Conservation (phyloP, 2,329 filamentous ascomycete genomes). For the Nigrograna mackinnonii region DNA sequence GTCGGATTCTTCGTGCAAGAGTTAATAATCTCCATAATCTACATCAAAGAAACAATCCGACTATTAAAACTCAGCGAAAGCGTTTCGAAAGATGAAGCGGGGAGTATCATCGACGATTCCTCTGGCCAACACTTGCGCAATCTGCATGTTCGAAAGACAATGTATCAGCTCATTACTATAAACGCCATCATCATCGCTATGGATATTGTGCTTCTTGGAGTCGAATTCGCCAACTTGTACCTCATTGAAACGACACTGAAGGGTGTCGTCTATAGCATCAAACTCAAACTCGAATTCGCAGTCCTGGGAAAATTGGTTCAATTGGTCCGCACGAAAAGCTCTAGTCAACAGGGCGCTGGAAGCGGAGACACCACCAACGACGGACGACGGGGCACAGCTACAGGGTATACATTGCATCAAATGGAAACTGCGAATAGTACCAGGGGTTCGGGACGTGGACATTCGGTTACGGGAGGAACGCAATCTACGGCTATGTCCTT, state of each 20-base stretch:
- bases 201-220: constrained; percentile 29
- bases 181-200: constrained; percentile 38
- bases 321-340: constrained; percentile 27
- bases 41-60: constrained; percentile 58
- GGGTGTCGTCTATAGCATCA: constrained; percentile 49
- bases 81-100: constrained; percentile 22
- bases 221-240: constrained; percentile 37
- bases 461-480: no score
- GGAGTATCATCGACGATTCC: constrained; percentile 35
- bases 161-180: constrained; percentile 39
- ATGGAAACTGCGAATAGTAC: no score
- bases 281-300: constrained; percentile 60
- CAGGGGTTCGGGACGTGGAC: no score
- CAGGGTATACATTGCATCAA: no score
- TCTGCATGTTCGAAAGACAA: constrained; percentile 25
- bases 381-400: constrained; percentile 2
- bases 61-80: constrained; percentile 39
- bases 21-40: constrained; percentile 46
- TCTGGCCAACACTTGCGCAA: constrained; percentile 21
- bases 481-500: no score
- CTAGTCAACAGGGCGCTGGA: background rate
- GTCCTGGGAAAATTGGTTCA: constrained; percentile 54
- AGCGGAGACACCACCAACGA: background rate
- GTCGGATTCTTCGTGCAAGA: constrained; percentile 48
- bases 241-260: constrained; percentile 43